Percentiles rank a stretch among this genome's conserved stretches.
phyloP scores from a whole-genome alignment of 768 basidiomycete genomes.

The Austroboletus eburneus region DNA sequence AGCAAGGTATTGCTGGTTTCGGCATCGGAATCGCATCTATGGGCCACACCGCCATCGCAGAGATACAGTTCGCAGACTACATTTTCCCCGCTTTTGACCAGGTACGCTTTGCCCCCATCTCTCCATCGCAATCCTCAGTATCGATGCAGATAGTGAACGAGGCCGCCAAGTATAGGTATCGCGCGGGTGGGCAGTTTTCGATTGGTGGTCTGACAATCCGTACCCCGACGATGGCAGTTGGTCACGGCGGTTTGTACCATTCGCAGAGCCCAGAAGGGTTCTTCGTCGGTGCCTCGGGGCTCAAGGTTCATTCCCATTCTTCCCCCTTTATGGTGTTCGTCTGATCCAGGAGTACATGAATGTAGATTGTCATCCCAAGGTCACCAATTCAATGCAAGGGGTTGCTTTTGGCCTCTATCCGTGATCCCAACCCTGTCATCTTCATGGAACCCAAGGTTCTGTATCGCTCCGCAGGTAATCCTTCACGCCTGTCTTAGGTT shows the following conservation, averaged over 20 bases:
- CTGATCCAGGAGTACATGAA: background rate
- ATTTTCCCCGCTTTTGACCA: conserved; percentile 96
- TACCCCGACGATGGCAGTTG: conserved; percentile 88
- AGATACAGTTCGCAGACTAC: conserved; percentile 89
- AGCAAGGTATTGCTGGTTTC: conserved; percentile 93
- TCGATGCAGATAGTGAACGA: conserved; percentile 80
- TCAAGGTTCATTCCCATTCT: conserved; percentile 57
- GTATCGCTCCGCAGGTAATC: conserved; percentile 78
- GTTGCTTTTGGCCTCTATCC: conserved; percentile 76
- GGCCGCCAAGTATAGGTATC: conserved; percentile 89
- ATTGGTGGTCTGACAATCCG: conserved; percentile 81
- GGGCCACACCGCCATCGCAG: conserved; percentile 93
- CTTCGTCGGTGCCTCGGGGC: conserved; percentile 85
- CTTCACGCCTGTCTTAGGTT: background rate
- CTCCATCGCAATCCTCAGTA: background rate
- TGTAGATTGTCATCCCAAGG: conserved; percentile 79
- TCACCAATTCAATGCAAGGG: conserved; percentile 97
- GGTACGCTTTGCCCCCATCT: conserved; percentile 36
- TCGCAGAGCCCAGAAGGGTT: conserved; percentile 95
- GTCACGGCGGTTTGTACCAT: conserved; percentile 90
- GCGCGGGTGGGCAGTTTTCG: conserved; percentile 79
- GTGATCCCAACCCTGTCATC: conserved; percentile 90
- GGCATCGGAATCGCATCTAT: conserved; percentile 89
- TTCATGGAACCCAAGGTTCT: conserved; percentile 96
- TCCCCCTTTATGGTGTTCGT: background rate